These are phyloP conservation scores for Linnemannia hyalina DNA, from an alignment of 192 early-diverging fungal species.

Conservation along the genomic window DNA sequence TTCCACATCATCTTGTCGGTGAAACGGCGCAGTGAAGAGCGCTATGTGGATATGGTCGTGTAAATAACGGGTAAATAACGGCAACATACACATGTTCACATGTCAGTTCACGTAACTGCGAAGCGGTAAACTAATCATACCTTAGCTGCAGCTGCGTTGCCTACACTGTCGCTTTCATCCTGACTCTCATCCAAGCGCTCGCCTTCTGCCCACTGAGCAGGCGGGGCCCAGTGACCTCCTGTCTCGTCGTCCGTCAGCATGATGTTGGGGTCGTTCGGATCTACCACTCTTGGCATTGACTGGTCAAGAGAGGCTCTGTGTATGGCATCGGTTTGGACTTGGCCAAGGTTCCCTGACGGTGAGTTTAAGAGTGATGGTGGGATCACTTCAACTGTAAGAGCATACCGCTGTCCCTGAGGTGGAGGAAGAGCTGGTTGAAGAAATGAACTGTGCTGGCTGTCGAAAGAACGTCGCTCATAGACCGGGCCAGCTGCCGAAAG, in stretches of 20 bases:
- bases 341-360: background rate
- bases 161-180: conserved; percentile 39
- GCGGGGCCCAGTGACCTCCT: conserved; percentile 6
- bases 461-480: conserved; percentile 29
- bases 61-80: background rate
- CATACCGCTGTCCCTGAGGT: background rate
- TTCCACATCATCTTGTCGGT: conserved; percentile 51
- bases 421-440: background rate
- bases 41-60: conserved; percentile 13
- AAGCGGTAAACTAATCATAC: conserved; percentile 6
- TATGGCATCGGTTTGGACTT: background rate
- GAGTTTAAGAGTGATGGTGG: conserved; percentile 1
- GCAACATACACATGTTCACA: background rate
- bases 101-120: background rate
- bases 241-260: conserved; percentile 28
- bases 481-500: conserved; percentile 7
- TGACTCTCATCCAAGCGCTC: conserved; percentile 52
- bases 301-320: conserved; percentile 13
- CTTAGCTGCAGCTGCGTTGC: conserved; percentile 20
- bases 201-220: conserved; percentile 35
- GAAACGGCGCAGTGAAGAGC: conserved; percentile 41
- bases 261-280: background rate
- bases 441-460: conserved; percentile 30
- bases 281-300: background rate
- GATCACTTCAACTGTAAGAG: background rate